Evolutionary conservation across 1,284 basidiomycete species (phyloP).

Genomic region (Ustilago curta): DNA sequence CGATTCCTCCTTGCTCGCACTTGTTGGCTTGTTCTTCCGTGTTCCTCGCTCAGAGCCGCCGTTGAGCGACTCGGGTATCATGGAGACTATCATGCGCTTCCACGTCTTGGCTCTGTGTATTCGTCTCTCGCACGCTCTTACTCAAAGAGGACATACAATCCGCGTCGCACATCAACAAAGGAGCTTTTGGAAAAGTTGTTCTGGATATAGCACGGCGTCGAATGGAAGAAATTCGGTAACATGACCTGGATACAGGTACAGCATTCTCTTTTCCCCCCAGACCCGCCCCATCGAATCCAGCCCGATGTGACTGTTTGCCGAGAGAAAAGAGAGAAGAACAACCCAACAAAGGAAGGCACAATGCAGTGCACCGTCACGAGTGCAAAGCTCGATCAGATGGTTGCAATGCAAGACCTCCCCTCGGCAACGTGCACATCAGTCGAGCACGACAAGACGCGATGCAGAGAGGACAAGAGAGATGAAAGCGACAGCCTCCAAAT

Average conservation of each 20-base stretch:
- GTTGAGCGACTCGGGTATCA: too few relatives aligned
- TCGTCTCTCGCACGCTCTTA: neutral
- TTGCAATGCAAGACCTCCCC: constrained; percentile 1
- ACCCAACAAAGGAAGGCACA: neutral
- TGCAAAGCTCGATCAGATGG: constrained; percentile 9
- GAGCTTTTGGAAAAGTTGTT: constrained; percentile 36
- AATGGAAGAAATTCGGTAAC: constrained; percentile 38
- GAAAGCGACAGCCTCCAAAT: constrained; percentile 51
- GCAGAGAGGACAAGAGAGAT: constrained; percentile 27
- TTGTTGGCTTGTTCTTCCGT: too few relatives aligned
- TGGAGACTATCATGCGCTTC: neutral
- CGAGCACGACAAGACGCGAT: constrained; percentile 15
- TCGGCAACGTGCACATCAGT: constrained; percentile 28
- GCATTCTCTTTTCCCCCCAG: constrained; percentile 36
- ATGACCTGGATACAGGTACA: constrained; percentile 44
- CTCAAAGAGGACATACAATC: neutral
- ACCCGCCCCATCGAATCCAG: constrained; percentile 25
- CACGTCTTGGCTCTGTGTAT: neutral
- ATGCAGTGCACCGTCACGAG: neutral
- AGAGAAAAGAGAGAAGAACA: neutral
- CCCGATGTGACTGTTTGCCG: constrained; percentile 18
- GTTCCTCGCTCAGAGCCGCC: too few relatives aligned
- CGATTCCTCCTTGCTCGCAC: too few relatives aligned
- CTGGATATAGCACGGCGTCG: constrained; percentile 57
- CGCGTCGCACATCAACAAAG: neutral